phyloP scores from a whole-genome alignment of 2,329 filamentous ascomycete species.

The Ceratocystiopsis sp. region DNA sequence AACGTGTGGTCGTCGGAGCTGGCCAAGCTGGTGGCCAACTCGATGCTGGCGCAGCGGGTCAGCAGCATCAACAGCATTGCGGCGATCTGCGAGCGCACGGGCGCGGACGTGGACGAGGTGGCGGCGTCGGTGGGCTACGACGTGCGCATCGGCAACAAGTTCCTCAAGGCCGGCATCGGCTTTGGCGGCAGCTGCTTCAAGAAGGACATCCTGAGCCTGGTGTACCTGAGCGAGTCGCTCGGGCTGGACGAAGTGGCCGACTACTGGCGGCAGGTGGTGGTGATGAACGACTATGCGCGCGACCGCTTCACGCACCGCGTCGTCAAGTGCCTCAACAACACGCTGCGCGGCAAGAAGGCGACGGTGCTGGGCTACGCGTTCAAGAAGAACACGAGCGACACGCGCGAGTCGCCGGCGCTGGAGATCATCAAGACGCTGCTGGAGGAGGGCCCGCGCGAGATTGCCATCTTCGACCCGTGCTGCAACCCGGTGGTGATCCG shows the following conservation, averaged over 20 bases:
- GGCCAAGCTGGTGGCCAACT: slow-evolving; percentile 63
- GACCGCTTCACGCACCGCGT: slow-evolving; percentile 51
- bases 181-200: slow-evolving; percentile 72
- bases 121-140: slow-evolving; percentile 51
- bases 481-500: slow-evolving; percentile 33
- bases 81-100: slow-evolving; percentile 62
- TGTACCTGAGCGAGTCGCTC: slow-evolving; percentile 55
- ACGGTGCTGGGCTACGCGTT: slow-evolving; percentile 60
- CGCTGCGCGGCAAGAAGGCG: slow-evolving; percentile 52
- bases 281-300: slow-evolving; percentile 62
- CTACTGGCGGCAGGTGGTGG: slow-evolving; percentile 59
- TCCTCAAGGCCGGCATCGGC: slow-evolving; percentile 58
- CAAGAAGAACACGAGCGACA: slow-evolving; percentile 66
- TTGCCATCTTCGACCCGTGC: slow-evolving; percentile 53
- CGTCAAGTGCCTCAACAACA: slow-evolving; percentile 48
- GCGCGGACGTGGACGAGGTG: slow-evolving; percentile 60
- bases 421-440: slow-evolving; percentile 49
- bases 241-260: slow-evolving; percentile 53
- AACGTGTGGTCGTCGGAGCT: slow-evolving; percentile 67
- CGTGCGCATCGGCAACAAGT: slow-evolving; percentile 52
- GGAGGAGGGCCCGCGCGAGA: slow-evolving; percentile 44
- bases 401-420: slow-evolving; percentile 52
- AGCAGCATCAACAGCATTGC: slow-evolving; percentile 68
- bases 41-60: slow-evolving; percentile 65
- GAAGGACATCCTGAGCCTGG: slow-evolving; percentile 60